Evolutionary conservation across 2,329 filamentous ascomycete species (phyloP), one percentile per base, ranked within the genome.

Genomic region (Aspergillus eucalypticola): DNA sequence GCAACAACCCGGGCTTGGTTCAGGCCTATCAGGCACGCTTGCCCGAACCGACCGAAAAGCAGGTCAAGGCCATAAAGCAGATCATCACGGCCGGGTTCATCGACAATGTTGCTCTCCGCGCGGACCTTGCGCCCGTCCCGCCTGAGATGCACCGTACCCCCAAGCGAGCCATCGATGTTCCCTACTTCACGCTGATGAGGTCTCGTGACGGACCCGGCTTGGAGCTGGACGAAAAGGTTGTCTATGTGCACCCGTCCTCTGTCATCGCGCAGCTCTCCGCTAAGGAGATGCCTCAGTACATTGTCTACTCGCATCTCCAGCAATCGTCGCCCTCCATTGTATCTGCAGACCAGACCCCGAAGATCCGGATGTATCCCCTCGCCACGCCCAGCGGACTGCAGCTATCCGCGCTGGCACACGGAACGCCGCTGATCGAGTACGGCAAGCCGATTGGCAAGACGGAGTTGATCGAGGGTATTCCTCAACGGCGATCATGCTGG

Each of bases 361-460:
- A 90, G 77, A 92, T 92, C 29, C 82, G 95, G 46, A 96, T 99
- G 90, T 90, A 94, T 72, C 86, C 94, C 3, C 83, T 99, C 19
- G 94, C 92, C 2, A 86, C 93, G 27, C 81, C 96, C 6, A 90
- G 87, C 15, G 89, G 87, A 1, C 83, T 85, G 2, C 90, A 96
- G 73, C 83, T 99, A 5, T 86, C 90, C 3, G 87, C 86, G 1
- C 81, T 98, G 57, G 91, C 92, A 5, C 89, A 92, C 72, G 91
- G 90, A 0, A 98, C 95, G 11, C 91, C 92, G 52, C 79, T 99
- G 56, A 75, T 98, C 21, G 86, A 86, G 39, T 92, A 94, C 66
- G 91, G 92, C 3, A 98, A 98, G 79, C 94, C 95, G 1, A 88
- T 97, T 72, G 95, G 95, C 67, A 93, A 95, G 80, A 85, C 90